Base-by-base conservation (phyloP, 495 filamentous ascomycete species). In the Hypoxylon lienhwacheense region DNA sequence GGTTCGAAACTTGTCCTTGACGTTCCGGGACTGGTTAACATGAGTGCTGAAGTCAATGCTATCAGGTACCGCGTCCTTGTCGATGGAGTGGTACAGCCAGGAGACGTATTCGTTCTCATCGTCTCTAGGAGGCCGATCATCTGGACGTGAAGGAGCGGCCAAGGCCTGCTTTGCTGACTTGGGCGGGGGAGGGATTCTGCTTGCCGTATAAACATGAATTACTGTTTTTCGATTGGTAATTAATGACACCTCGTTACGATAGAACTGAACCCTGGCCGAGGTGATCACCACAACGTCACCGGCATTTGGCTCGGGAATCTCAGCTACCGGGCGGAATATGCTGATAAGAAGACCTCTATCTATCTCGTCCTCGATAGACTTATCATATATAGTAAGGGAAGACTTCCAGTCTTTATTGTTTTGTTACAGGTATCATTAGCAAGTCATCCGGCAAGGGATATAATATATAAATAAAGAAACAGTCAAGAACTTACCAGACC, bases 1-100 rank as follows among this genome's bases (percentile, higher is more conserved):
- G 0, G 86, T 73, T 25, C 73, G 68, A 55, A 87, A 86, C 46
- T 86, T 90, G 2, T 78, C 57, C 44, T 70, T 78, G 34, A 66
- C 16, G 45, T 73, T 74, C 8, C 63, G 42, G 5, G 77, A 78
- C 54, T 65, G 65, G 6, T 49, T 36, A 2, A 53, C 35, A 6
- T 61, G 63, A 20, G 64, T 68, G 40, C 73, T 66, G 61, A 83
- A 84, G 15, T 70, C 67, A 1, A 58, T 62, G n/a, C 70, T 60
- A 6, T 76, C 67, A 7, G 81, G 75, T 7, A 81, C 25, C 10
- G 60, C 50, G 1, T 67, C 47, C 32, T 76, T 74, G 31, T 73
- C 67, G n/a, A 72, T 59, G 6, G 64, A 47, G 44, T 74, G 65
- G 52, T 72, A 72, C 5, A 75, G 47, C 46, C 63, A 65, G 1